Conservation (phyloP, 176 grass and related monocot genomes). For the Hordeum vulgare region MorexV3_pseudomolecules_assembly NC_058524.1:50132048-50132547, state of each 20-base stretch:
- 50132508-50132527: slow-evolving; percentile 37
- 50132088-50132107: neutral
- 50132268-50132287: slow-evolving; percentile 41
- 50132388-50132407: slow-evolving; percentile 50
- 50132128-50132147: neutral
- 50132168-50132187: neutral
- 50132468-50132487: slow-evolving; percentile 68
- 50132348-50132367: neutral
- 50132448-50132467: slow-evolving; percentile 71
- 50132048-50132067: neutral
- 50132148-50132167: neutral
- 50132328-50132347: slow-evolving; percentile 20
- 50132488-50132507: slow-evolving; percentile 69
- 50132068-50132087: neutral
- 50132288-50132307: slow-evolving; percentile 27
- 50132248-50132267: slow-evolving; percentile 35
- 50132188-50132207: slow-evolving; percentile 10
- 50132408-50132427: slow-evolving; percentile 64
- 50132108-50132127: neutral
- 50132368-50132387: neutral
- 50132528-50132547: neutral
- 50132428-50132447: slow-evolving; percentile 76
- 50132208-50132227: slow-evolving; percentile 14
- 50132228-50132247: neutral
- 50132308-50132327: slow-evolving; percentile 25